Evolutionary conservation across 345 rosid species (phyloP).

Genomic region (Eucalyptus tenuipes): DNA sequence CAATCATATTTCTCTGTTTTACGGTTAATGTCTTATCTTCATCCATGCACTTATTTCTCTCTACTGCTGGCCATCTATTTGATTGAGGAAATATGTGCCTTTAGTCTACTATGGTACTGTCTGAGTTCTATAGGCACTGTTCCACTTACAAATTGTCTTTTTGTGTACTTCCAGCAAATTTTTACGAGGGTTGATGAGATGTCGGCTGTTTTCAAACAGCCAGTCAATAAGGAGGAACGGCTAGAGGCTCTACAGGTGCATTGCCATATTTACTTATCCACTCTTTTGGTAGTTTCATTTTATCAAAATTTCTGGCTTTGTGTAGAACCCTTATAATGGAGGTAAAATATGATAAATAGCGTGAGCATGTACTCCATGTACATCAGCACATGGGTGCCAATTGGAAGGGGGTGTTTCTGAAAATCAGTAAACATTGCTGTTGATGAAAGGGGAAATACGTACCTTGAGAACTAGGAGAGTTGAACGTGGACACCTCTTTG

Average conservation of each 20-base stretch:
- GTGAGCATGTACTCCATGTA: neutral
- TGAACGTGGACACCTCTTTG: neutral
- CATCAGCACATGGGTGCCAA: neutral
- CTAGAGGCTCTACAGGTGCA: slow-evolving; percentile 51
- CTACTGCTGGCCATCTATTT: neutral
- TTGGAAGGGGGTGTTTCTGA: neutral
- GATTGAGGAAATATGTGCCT: neutral
- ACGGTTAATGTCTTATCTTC: neutral
- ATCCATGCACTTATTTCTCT: neutral
- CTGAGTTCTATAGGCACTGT: neutral
- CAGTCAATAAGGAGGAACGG: slow-evolving; percentile 32
- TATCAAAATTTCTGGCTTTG: neutral
- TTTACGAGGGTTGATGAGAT: slow-evolving; percentile 29
- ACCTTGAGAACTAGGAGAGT: neutral
- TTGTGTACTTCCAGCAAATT: slow-evolving; percentile 18
- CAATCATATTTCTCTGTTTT: neutral
- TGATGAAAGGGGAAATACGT: neutral
- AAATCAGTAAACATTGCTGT: neutral
- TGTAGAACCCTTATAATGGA: neutral
- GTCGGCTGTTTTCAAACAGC: slow-evolving; percentile 55
- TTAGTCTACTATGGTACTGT: neutral
- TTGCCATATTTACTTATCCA: neutral
- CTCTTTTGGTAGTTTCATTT: neutral
- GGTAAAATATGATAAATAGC: neutral
- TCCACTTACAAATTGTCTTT: neutral